These are phyloP conservation scores for Phytophthora citrophthora DNA, from an alignment of 352 stramenopile genomes.

Conservation along the genomic window DNA sequence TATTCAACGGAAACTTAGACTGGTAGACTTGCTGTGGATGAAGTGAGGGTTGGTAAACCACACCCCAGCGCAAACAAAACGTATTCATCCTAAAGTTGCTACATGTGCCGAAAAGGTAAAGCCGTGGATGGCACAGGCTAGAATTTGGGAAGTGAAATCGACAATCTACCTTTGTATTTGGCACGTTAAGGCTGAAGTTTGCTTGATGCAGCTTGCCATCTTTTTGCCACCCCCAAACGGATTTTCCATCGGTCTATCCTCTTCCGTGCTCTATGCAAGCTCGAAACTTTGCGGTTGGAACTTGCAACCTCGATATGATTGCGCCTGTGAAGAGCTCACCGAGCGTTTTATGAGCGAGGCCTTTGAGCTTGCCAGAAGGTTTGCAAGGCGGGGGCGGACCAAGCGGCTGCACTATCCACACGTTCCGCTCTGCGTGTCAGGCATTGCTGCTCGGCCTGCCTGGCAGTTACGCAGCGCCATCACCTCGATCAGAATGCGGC, in stretches of 20 bases:
- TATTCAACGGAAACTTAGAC: conserved; percentile 1
- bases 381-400: conserved; percentile 33
- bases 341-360: conserved; percentile 25
- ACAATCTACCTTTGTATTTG: too few species aligned
- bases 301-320: conserved; percentile 14
- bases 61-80: too few species aligned
- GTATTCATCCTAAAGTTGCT: too few species aligned
- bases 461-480: conserved; percentile 1
- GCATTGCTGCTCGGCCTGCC: not conserved
- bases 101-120: too few species aligned
- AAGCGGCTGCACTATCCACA: conserved; percentile 16
- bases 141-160: too few species aligned
- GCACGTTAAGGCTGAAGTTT: not conserved
- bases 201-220: conserved; percentile 2
- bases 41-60: not conserved
- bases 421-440: conserved; percentile 17
- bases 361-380: conserved; percentile 32
- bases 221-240: not conserved
- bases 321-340: conserved; percentile 10
- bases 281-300: conserved; percentile 10
- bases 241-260: conserved; percentile 33
- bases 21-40: not conserved
- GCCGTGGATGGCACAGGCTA: too few species aligned
- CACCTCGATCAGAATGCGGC: conserved; percentile 2
- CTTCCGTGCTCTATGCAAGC: conserved; percentile 27